Percentiles rank a stretch among this genome's conserved stretches.
Evolutionary conservation across 345 rosid genomes (phyloP).

Genomic region (Litchi chinensis): DNA sequence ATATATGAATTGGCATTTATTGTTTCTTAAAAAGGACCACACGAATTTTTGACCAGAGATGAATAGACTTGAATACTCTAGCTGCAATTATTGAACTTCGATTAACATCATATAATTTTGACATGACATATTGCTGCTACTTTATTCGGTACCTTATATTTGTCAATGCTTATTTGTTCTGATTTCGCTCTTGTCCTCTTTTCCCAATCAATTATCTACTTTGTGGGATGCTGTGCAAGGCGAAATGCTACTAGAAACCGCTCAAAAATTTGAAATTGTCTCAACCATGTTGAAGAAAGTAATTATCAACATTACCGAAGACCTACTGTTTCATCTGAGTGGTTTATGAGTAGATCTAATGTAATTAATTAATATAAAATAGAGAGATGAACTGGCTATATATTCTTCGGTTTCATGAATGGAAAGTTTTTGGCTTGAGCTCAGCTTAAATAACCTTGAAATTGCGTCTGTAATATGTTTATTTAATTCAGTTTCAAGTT

Average conservation of each 20-base stretch:
- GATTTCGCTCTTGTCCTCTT: neutral
- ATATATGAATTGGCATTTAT: neutral
- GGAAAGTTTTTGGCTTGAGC: constrained; percentile 12
- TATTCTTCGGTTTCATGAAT: neutral
- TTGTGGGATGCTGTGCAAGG: constrained; percentile 95
- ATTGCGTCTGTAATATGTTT: neutral
- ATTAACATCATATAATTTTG: neutral
- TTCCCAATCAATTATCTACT: constrained; percentile 69
- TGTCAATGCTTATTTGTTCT: neutral
- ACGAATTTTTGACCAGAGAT: neutral
- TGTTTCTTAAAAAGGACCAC: neutral
- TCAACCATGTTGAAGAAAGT: neutral
- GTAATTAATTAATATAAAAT: neutral
- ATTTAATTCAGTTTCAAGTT: neutral
- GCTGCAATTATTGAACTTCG: constrained; percentile 1
- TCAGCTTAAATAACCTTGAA: neutral
- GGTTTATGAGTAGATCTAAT: neutral
- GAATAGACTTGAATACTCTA: neutral
- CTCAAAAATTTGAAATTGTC: constrained; percentile 49
- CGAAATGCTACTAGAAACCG: constrained; percentile 56
- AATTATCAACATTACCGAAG: constrained; percentile 1
- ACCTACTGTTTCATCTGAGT: neutral
- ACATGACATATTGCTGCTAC: neutral
- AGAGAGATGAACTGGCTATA: neutral
- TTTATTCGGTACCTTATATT: neutral